Evolutionary conservation across 768 basidiomycete genomes (phyloP), one percentile per base, ranked within the genome.

Genomic region (Epithele typhae): DNA sequence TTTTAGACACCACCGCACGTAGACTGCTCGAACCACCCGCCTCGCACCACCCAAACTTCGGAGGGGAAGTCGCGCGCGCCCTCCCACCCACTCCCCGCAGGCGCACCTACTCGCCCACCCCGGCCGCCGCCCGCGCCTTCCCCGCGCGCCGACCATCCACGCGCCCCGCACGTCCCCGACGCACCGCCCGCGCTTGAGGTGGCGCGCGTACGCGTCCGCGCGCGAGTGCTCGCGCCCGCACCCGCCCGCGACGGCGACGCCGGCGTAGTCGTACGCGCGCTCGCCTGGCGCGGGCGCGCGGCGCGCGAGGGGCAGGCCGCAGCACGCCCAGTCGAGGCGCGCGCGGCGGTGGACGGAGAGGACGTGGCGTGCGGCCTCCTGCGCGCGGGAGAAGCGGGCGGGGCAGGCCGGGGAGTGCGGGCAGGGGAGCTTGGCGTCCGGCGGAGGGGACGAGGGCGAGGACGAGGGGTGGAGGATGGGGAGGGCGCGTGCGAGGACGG

Each of bases 231-330:
- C 38, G 34, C 30, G 27, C 45, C 39, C 22, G 42, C 57, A 59
- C 27, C 57, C 54, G 33, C 57, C 57, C 21, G 56, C 45, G 47
- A 49, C 49, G n/a, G 4, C n/a, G 47, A 39, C 19, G 1, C 53
- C 56, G n/a, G 27, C 24, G 39, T 43, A 56, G 48, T 27, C 40
- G 35, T 14, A 17, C 27, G 21, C 21, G 15, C 25, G 27, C 25
- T 17, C 17, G 25, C 25, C 19, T 2, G 2, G 32, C 42, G 12
- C n/a, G 11, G 3, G 42, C 30, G 33, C 6, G 42, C 40, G 40
- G 10, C 3, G 25, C 27, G 27, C 25, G 40, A 41, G 25, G 27
- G 42, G 32, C 22, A 43, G 17, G 5, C 42, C 42, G 42, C 42
- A 43, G 42, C 42, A 43, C 12, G 24, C 3, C 42, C 42, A 43